Conservation (phyloP, 345 rosid species). For the Fremontodendron californicum region DNA sequence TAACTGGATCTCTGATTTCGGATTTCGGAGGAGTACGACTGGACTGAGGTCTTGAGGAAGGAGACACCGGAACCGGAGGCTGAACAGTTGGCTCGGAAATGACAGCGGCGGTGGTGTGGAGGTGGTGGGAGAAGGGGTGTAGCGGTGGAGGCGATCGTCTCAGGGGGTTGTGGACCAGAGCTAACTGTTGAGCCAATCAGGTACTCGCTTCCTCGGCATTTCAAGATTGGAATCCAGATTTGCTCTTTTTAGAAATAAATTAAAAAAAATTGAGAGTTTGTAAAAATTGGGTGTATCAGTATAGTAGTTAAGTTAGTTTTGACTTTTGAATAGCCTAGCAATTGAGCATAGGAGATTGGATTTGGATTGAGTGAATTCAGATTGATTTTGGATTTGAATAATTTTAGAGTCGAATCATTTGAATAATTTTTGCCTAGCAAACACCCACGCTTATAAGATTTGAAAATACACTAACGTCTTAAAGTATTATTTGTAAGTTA, state of each 20-base stretch:
- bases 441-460: no score
- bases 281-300: not conserved
- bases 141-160: conserved; percentile 39
- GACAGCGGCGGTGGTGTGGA: conserved; percentile 21
- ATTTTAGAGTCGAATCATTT: no score
- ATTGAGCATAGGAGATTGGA: no score
- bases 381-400: no score
- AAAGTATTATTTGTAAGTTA: no score
- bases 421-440: no score
- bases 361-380: no score
- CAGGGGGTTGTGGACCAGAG: conserved; percentile 63
- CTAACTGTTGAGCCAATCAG: conserved; percentile 97
- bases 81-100: conserved; percentile 28
- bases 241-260: not conserved
- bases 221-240: conserved; percentile 16
- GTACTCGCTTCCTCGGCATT: conserved; percentile 81
- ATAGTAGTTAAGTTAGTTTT: no score
- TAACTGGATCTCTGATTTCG: conserved; percentile 30
- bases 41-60: conserved; percentile 39
- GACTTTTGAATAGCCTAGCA: no score
- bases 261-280: not conserved
- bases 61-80: conserved; percentile 33
- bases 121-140: conserved; percentile 22
- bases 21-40: conserved; percentile 36
- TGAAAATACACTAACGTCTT: no score